Base-by-base conservation (phyloP, 2,329 filamentous ascomycete species). In the Monosporascus sp. region DNA sequence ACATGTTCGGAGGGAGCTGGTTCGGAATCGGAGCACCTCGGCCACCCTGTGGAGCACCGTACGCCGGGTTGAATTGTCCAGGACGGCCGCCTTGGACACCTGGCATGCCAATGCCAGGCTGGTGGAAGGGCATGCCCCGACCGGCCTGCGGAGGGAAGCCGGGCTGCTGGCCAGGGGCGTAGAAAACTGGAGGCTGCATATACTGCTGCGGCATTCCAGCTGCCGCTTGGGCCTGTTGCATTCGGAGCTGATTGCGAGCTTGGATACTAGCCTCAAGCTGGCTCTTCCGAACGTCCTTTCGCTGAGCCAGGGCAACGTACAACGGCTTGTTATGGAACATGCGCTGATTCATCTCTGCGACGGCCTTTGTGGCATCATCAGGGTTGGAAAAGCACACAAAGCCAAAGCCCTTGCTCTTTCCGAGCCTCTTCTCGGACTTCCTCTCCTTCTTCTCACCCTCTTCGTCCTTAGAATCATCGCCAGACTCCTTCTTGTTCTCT, bases 311-410 rank as follows among this genome's bases (percentile, higher is more conserved):
- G 65, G 94, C 94, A 67, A 99, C 94, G 70, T 99, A 99, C 56
- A 99, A 82, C 53, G 94, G 94, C 85, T 99, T 99, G 78, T 83
- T 84, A 73, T 92, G 88, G 63, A 97, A 82, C 94, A 99, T 99
- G 74, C 94, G 91, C 82, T 97, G 93, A 82, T 99, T 99, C 90
- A 97, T 97, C 76, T 99, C 94, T 56, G 92, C 91, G 60, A 99
- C 93, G 60, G 94, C 94, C 85, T 97, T 97, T 77, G 93, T 97
- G 61, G 94, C 94, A 73, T 99, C 94, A 67, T 99, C 94, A 56
- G 94, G 92, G 82, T 96, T 97, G 83, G 89, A 94, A 81, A 99
- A 99, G 88, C 94, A 99, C 69, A 99, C 94, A 74, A 99, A 99
- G 66, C 94, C 94, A 72, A 99, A 99, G 72, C 94, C 94, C 83